Evolutionary conservation across 2,329 filamentous ascomycete species (phyloP).

Genomic region (Stagonosporopsis cucurbitacearum): DNA sequence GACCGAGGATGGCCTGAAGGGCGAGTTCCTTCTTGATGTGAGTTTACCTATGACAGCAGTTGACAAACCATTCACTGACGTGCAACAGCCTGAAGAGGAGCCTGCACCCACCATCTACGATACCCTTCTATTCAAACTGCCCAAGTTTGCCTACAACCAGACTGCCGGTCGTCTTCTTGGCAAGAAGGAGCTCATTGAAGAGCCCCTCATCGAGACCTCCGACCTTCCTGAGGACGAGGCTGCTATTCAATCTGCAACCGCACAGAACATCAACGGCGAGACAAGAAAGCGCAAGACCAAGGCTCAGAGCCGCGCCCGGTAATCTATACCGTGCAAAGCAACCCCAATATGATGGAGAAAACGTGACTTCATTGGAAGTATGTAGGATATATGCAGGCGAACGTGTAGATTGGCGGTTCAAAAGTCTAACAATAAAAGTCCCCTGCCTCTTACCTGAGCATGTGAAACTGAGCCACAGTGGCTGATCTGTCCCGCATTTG

Average conservation of each 20-base stretch:
- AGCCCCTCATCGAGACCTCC: constrained; percentile 44
- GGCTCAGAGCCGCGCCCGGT: constrained; percentile 34
- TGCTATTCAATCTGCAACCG: constrained; percentile 52
- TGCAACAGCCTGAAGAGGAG: constrained; percentile 75
- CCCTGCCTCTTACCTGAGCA: not conserved
- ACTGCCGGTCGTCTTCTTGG: constrained; percentile 53
- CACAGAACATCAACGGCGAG: constrained; percentile 55
- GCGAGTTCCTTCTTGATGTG: constrained; percentile 88
- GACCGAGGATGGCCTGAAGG: constrained; percentile 81
- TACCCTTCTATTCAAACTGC: constrained; percentile 81
- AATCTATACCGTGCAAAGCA: not conserved
- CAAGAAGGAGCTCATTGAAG: constrained; percentile 47
- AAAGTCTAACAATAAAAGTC: not conserved
- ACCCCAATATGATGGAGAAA: not conserved
- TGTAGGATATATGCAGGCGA: constrained; percentile 17
- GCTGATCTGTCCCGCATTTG: constrained; percentile 13
- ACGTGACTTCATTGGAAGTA: constrained; percentile 2
- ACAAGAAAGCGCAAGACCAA: constrained; percentile 50
- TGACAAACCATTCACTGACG: constrained; percentile 23
- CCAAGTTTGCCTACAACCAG: constrained; percentile 71
- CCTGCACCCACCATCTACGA: constrained; percentile 76
- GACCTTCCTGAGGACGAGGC: constrained; percentile 49
- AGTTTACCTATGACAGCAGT: constrained; percentile 49
- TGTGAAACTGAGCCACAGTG: constrained; percentile 22
- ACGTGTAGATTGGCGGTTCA: not conserved